Base-by-base conservation (phyloP, 495 filamentous ascomycete species). In the Penicillium chermesinum region DNA sequence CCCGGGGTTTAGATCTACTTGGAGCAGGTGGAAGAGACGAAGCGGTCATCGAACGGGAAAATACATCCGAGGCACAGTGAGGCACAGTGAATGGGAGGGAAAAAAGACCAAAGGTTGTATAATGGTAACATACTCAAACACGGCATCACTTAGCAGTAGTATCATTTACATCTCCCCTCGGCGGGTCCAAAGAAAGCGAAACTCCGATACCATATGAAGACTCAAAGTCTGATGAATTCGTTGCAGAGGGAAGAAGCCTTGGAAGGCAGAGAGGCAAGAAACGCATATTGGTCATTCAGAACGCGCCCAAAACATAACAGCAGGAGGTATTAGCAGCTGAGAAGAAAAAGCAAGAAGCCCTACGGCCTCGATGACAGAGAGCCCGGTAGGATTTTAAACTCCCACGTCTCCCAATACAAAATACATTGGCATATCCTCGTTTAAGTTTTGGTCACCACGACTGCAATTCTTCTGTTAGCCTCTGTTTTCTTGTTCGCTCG, bases 101-200 rank as follows among this genome's bases (percentile, higher is more conserved):
- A n/a, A n/a, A n/a, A n/a, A n/a, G n/a, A n/a, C n/a, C 17, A 7
- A 35, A 48, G 20, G 21, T 46, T 22, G 43, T 36, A 52, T 46
- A 52, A 41, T 54, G 50, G 46, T 55, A 59, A 63, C 57, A 61
- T 64, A 67, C 52, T 66, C 47, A 57, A 69, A 67, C 62, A 69
- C 60, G 55, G 43, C 61, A 66, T 65, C 32, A 30, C 25, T 30
- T 30, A 59, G 61, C 57, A 55, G 57, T 58, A 68, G 60, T 67
- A 71, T 73, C 70, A 72, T 72, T 67, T 73, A 72, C 70, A 73
- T 71, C 63, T 69, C 66, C 63, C 55, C 60, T 49, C 57, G 55
- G 5, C 13, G 5, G 35, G 20, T 10, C 13, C 17, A 15, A 16
- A 9, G 15, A 20, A 13, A 41, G 46, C 51, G 41, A 39, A 48